Percentiles rank a stretch among this genome's conserved stretches.
Evolutionary conservation across 345 rosid species (phyloP).

Genomic region (Eucalyptus grandis): DNA sequence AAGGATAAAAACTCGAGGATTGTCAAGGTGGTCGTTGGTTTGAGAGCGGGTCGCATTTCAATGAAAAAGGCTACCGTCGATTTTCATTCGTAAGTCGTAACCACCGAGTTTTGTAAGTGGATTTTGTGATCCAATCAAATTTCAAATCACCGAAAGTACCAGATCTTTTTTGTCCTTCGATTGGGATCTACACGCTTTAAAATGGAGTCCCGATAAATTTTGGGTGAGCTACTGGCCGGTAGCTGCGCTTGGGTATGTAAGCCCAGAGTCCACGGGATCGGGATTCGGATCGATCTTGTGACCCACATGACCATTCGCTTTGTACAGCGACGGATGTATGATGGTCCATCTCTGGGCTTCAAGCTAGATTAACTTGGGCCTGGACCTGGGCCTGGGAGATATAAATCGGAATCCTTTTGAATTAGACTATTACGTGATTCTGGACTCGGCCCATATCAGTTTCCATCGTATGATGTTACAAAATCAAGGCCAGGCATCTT

Average conservation of each 20-base stretch:
- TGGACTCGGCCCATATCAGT: background rate
- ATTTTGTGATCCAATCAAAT: background rate
- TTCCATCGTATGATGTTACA: background rate
- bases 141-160: background rate
- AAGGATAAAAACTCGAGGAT: background rate
- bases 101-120: background rate
- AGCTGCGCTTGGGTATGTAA: background rate
- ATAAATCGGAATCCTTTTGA: background rate
- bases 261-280: background rate
- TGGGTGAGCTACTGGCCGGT: background rate
- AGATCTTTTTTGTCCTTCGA: fast-evolving
- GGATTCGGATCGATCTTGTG: background rate
- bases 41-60: background rate
- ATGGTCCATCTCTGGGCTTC: background rate
- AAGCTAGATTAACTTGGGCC: background rate
- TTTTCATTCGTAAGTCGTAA: background rate
- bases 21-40: background rate
- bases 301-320: background rate
- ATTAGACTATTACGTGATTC: background rate
- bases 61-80: background rate
- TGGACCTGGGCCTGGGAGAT: background rate
- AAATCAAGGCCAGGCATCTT: background rate
- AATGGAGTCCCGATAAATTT: background rate
- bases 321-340: background rate
- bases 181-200: no score